Evolutionary conservation across 805 yeast species (phyloP).

Genomic region (Barnettozyma sucrosica): DNA sequence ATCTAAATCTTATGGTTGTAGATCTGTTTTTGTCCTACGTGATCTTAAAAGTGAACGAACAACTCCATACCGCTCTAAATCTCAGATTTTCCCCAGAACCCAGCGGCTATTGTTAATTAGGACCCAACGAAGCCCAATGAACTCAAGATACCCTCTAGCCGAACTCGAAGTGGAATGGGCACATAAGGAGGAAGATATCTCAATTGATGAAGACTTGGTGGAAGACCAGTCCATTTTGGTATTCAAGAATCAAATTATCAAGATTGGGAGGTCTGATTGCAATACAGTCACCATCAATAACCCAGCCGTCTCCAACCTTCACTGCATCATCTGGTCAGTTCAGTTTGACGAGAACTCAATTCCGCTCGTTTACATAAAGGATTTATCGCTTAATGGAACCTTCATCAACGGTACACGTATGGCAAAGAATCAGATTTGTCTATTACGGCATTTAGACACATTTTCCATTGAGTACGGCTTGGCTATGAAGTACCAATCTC

Average conservation of each 20-base stretch:
- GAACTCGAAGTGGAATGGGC: neutral
- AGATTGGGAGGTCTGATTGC: conserved; percentile 38
- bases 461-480: conserved; percentile 33
- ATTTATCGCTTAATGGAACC: conserved; percentile 47
- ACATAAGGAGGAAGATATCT: neutral
- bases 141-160: neutral
- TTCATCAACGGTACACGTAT: conserved; percentile 33
- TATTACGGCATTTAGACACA: conserved; percentile 35
- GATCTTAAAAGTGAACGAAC: no score
- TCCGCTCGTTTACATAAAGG: conserved; percentile 46
- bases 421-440: conserved; percentile 28
- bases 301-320: conserved; percentile 39
- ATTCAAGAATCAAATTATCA: conserved; percentile 30
- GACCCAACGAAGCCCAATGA: no score
- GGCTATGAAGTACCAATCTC: conserved; percentile 19
- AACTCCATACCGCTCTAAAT: no score
- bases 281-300: conserved; percentile 31
- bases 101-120: neutral
- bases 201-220: neutral
- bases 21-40: no score
- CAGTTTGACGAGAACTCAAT: conserved; percentile 43
- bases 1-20: no score
- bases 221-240: conserved; percentile 17
- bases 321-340: conserved; percentile 43
- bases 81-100: neutral